Evolutionary conservation across 2,329 filamentous ascomycete species (phyloP).

Genomic region (Boeremia exigua): DNA sequence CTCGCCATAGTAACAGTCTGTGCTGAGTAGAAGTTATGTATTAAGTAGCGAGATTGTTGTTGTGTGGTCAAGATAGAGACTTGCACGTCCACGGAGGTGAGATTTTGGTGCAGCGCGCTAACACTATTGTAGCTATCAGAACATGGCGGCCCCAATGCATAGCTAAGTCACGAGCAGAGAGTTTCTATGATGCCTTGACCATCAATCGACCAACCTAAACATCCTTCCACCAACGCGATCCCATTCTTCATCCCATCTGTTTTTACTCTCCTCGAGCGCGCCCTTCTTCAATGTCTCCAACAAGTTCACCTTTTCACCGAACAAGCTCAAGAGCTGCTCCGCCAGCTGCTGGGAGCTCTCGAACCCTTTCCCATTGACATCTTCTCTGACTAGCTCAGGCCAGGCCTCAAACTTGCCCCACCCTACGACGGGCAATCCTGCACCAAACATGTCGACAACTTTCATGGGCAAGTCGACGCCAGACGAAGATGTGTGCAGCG

Average conservation of each 20-base stretch:
- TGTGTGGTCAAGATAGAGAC: too few species aligned
- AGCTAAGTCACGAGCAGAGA: too few species aligned
- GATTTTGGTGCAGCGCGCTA: conserved; percentile 2
- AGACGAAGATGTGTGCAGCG: conserved; percentile 89
- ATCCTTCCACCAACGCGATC: conserved; percentile 78
- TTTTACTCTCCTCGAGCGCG: conserved; percentile 73
- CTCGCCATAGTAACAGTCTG: not conserved
- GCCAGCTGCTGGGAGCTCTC: conserved; percentile 71
- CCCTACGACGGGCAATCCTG: conserved; percentile 86
- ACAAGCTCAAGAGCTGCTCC: conserved; percentile 67
- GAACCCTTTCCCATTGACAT: conserved; percentile 86
- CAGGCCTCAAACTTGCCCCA: conserved; percentile 89
- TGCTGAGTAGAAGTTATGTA: not conserved
- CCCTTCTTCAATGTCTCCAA: conserved; percentile 70
- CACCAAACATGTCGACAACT: conserved; percentile 98
- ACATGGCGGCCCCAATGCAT: too few species aligned
- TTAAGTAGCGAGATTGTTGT: not conserved
- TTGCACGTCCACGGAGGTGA: not conserved
- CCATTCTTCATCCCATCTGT: conserved; percentile 94
- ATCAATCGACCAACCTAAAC: conserved; percentile 49
- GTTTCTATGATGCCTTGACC: not conserved
- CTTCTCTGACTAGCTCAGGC: conserved; percentile 86
- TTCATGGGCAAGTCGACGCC: conserved; percentile 99
- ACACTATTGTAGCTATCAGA: not conserved
- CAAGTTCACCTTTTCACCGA: conserved; percentile 61